Percentiles rank a stretch among this genome's conserved stretches.
Evolutionary conservation across 2,329 filamentous ascomycete species (phyloP).

Genomic region (Penicillium sp.): DNA sequence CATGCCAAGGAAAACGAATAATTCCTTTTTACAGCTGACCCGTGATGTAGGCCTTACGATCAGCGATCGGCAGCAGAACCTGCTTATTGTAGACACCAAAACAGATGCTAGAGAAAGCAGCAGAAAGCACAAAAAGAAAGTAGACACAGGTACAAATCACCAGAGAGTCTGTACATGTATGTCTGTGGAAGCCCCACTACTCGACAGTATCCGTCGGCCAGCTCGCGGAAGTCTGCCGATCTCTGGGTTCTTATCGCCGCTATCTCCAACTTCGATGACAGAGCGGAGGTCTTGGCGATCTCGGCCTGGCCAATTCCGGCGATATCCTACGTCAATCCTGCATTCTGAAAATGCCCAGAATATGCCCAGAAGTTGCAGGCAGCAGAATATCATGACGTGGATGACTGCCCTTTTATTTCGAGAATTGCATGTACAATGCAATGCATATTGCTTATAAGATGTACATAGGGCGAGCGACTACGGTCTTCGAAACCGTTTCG

Average conservation of each 20-base stretch:
- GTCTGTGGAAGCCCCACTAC: background rate
- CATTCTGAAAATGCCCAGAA: background rate
- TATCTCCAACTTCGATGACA: slow-evolving; percentile 5
- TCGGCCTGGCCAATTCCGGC: slow-evolving; percentile 9
- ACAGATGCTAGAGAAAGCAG: background rate
- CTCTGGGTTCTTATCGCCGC: slow-evolving; percentile 8
- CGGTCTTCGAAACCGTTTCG: background rate
- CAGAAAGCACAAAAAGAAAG: background rate
- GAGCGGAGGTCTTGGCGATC: slow-evolving; percentile 8
- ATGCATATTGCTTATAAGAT: background rate
- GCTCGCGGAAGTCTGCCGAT: background rate
- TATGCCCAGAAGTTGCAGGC: background rate
- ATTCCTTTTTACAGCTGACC: background rate
- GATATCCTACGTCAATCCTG: slow-evolving; percentile 3
- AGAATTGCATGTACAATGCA: background rate
- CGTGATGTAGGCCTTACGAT: background rate
- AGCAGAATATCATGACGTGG: slow-evolving; percentile 8
- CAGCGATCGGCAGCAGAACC: background rate
- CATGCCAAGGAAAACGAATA: background rate
- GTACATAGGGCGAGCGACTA: background rate
- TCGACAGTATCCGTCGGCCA: background rate
- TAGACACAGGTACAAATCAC: too few species aligned
- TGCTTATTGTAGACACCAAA: background rate
- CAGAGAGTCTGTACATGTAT: too few species aligned
- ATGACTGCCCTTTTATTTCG: background rate